Evolutionary conservation across 208 protist species (phyloP), one percentile per base, ranked within the genome.

Genomic region (Leishmania gerbilli): DNA sequence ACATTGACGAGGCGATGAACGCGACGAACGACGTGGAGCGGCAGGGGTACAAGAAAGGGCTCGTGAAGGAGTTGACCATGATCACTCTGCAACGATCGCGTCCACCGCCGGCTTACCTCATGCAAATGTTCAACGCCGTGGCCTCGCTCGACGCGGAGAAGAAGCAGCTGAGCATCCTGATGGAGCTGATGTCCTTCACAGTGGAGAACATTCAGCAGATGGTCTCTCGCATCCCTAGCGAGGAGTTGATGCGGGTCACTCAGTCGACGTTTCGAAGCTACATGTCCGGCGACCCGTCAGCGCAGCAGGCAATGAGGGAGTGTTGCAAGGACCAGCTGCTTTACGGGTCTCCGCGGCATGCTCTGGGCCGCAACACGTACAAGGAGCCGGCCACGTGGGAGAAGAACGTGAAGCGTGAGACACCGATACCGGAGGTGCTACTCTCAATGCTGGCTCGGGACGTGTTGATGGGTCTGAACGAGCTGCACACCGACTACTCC

Each of bases 361-460:
- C 92, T 3, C 76, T 92, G 42, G 94, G 94, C 21, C 86, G 94
- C n/a, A 89, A 51, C 60, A 83, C 82, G 7, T 93, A 90, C 79
- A 91, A 92, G 67, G 84, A 79, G 24, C 88, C 93, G 8, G 87
- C 92, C 62, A 76, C 84, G 55, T 97, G 94, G 93, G 92, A 97
- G 76, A 88, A 47, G 15, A 82, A 98, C 87, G 91, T 99, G 60
- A 86, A 99, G 53, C 94, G 99, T 0, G 99, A 99, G 67, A 99
- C 99, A 34, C 98, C 99, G 87, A 89, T 99, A 21, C 99, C 99
- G 13, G 99, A 99, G 82, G 99, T 99, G 95, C 98, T 99, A 69
- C 92, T 99, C 24, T 99, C 99, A 74, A 99, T 99, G 86, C 95
- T 99, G 79, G 99, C 99, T 78, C 90, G 99, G 47, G 99, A 99